phyloP scores from a whole-genome alignment of 768 basidiomycete genomes.

The Collybiopsis luxurians region DNA sequence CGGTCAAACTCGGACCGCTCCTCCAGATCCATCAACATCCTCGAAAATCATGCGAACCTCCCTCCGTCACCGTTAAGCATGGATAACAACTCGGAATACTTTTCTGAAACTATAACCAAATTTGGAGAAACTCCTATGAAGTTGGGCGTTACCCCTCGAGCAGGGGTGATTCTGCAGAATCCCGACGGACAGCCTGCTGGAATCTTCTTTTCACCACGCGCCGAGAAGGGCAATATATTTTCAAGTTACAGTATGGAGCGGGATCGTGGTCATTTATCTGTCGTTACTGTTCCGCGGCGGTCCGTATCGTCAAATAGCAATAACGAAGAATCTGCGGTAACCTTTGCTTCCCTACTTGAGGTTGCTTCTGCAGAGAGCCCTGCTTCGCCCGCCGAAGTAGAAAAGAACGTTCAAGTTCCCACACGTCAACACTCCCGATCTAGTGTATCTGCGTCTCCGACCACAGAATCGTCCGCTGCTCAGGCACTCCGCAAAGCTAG shows the following conservation, averaged over 20 bases:
- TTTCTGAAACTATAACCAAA: slow-evolving; percentile 63
- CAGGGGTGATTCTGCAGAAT: slow-evolving; percentile 52
- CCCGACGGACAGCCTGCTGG: slow-evolving; percentile 94
- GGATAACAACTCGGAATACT: slow-evolving; percentile 76
- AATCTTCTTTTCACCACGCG: slow-evolving; percentile 89
- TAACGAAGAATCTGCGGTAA: slow-evolving; percentile 14
- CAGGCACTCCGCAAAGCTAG: not conserved
- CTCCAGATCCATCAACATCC: slow-evolving; percentile 44
- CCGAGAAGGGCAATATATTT: slow-evolving; percentile 34
- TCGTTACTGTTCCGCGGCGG: not conserved
- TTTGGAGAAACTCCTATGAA: slow-evolving; percentile 64
- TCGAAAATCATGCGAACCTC: slow-evolving; percentile 32
- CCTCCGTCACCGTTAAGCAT: slow-evolving; percentile 70
- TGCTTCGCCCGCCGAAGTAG: not conserved
- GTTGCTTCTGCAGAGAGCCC: slow-evolving; percentile 4
- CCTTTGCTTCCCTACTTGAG: slow-evolving; percentile 35
- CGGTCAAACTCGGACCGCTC: slow-evolving; percentile 67
- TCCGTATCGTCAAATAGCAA: slow-evolving; percentile 11
- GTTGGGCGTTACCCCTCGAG: not conserved
- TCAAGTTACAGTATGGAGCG: slow-evolving; percentile 43
- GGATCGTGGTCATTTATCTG: slow-evolving; percentile 36
- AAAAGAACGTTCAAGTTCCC: not conserved
- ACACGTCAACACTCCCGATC: not conserved
- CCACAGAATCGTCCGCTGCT: slow-evolving; percentile 1
- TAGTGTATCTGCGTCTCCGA: not conserved